Evolutionary conservation across 768 basidiomycete species (phyloP).

Genomic region (Amanita pallidorosea): DNA sequence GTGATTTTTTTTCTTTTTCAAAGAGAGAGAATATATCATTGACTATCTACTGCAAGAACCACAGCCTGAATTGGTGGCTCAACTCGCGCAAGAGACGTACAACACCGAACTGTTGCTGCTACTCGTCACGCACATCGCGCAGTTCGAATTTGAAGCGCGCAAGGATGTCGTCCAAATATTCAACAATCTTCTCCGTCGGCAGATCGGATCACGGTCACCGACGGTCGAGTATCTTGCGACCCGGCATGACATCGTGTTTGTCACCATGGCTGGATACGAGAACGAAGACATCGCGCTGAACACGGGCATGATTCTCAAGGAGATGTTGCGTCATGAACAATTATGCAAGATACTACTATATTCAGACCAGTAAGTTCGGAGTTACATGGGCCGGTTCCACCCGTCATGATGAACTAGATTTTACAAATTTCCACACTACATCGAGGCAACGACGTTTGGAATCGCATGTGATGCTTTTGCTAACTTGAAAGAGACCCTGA

Average conservation of each 20-base stretch:
- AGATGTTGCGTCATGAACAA: constrained; percentile 92
- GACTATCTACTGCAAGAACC: constrained; percentile 41
- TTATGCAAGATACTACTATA: constrained; percentile 83
- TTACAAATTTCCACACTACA: constrained; percentile 93
- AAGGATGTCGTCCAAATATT: constrained; percentile 81
- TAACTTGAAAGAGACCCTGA: constrained; percentile 95
- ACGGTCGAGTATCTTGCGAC: constrained; percentile 88
- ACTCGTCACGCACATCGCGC: constrained; percentile 72
- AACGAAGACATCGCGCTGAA: constrained; percentile 96
- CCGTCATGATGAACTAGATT: constrained; percentile 44
- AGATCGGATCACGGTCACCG: constrained; percentile 91
- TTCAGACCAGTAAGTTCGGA: constrained; percentile 75
- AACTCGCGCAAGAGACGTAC: constrained; percentile 94
- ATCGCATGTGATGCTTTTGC: constrained; percentile 97
- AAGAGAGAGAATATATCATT: constrained; percentile 1
- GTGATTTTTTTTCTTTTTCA: constrained; percentile 27
- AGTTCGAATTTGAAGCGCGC: constrained; percentile 90
- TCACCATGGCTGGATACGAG: constrained; percentile 83
- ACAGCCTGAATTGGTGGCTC: constrained; percentile 81
- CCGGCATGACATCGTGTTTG: constrained; percentile 67
- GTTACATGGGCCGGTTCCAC: neutral
- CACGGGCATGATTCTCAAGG: constrained; percentile 95
- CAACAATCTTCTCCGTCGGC: constrained; percentile 81
- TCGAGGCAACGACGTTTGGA: constrained; percentile 96
- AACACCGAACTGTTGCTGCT: constrained; percentile 76